Base-by-base conservation (phyloP, 2,329 filamentous ascomycete genomes). In the Penicillium brasilianum region DNA sequence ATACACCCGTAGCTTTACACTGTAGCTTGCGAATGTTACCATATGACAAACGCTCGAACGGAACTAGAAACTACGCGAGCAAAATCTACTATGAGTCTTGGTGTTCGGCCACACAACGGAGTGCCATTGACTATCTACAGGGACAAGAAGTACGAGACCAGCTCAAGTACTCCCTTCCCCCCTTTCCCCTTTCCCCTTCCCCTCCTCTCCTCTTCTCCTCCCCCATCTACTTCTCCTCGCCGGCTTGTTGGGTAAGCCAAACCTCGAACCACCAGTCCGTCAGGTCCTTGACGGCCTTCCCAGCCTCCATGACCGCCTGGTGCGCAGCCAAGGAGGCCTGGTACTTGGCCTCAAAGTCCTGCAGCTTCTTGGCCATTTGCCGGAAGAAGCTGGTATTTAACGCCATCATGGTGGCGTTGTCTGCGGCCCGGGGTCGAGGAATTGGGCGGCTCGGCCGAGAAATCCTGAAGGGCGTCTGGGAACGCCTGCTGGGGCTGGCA, bases 361-460 rank as follows among this genome's bases (percentile, higher is more conserved):
- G 82, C 1, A 89, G 84, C 66, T 83, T 84, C 13, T 76, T 81
- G 1, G 85, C 81, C 1, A 84, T 83, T 5, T 89, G 86, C 1
- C 81, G 83, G 10, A 80, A 88, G 20, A 85, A 84, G 1, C 84
- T 86, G 14, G 79, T 85, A 50, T 67, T 80, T 78, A 69, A 32
- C 82, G 72, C 69, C 53, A 72, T 48, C 32, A 64, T 56, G 51
- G 69, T 63, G 9, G 72, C 30, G 16, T 59, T 64, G 32, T 68
- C 65, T 3, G 22, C 11, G 10, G 67, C 51, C 13, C 3, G 10
- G 8, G 41, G 28, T 25, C 7, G n/a, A 16, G 53, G 22, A 3
- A 14, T n/a, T 8, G 22, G 52, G 30, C 30, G 39, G 37, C 25
- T 36, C 16, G 25, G 53, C 32, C 13, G 20, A 7, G 16, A 34